These are phyloP conservation scores for Phaffomyces thermotolerans DNA, from an alignment of 805 yeast species.

Conservation along the genomic window DNA sequence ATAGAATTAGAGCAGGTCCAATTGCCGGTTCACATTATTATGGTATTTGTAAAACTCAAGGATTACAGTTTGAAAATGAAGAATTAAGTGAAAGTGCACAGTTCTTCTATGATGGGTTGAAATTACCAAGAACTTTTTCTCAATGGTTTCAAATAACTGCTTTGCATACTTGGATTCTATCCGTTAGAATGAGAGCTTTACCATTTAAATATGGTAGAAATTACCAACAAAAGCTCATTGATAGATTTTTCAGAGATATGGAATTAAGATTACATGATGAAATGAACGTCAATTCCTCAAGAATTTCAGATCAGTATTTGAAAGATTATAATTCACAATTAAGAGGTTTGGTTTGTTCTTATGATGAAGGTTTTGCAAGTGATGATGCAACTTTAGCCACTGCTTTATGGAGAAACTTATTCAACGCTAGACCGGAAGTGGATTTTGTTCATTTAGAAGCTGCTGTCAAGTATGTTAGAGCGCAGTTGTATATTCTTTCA, in stretches of 20 bases:
- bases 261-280: conserved; percentile 81
- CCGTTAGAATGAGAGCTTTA: conserved; percentile 93
- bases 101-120: conserved; percentile 80
- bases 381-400: conserved; percentile 73
- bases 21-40: conserved; percentile 87
- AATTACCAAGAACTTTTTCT: conserved; percentile 79
- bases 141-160: conserved; percentile 94
- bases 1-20: conserved; percentile 85
- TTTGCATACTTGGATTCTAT: conserved; percentile 88
- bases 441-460: conserved; percentile 84
- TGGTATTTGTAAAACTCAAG: conserved; percentile 82
- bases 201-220: conserved; percentile 83
- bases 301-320: conserved; percentile 77
- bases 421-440: conserved; percentile 73
- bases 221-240: conserved; percentile 88
- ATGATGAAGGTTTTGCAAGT: conserved; percentile 84
- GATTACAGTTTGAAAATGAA: conserved; percentile 67
- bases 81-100: conserved; percentile 64
- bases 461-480: conserved; percentile 81
- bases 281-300: conserved; percentile 72
- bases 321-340: conserved; percentile 88
- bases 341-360: conserved; percentile 81
- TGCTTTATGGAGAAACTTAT: conserved; percentile 86
- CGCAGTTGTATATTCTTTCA: conserved; percentile 81
- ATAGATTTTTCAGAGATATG: conserved; percentile 83